Evolutionary conservation across 441 rosid species (phyloP).

Genomic region (Adansonia gregorii): DNA sequence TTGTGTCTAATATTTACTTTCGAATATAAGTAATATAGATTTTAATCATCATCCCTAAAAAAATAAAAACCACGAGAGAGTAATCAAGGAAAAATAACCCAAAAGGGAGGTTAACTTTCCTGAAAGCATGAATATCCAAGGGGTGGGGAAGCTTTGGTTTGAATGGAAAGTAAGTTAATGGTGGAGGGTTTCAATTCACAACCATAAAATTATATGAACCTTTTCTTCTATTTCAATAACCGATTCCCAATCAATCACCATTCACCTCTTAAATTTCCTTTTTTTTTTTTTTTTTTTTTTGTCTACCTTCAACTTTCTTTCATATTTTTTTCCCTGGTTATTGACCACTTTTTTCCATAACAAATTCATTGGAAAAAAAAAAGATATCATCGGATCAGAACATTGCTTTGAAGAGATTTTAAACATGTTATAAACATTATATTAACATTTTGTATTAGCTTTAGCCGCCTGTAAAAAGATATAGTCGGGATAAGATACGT

Average conservation of each 20-base stretch:
- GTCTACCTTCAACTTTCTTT: conserved; percentile 29
- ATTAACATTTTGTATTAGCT: not conserved
- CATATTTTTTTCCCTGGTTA: not conserved
- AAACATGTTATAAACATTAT: not conserved
- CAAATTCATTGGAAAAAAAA: not conserved
- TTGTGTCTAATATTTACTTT: too few species aligned
- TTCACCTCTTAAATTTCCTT: too few species aligned
- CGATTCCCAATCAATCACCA: conserved; percentile 23
- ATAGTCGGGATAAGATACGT: not conserved
- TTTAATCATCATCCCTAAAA: too few species aligned
- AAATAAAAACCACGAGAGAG: too few species aligned
- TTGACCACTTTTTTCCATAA: not conserved
- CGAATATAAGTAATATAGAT: too few species aligned
- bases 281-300: not conserved
- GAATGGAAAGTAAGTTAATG: conserved; percentile 50
- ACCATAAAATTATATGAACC: conserved; percentile 22
- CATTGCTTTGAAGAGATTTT: not conserved
- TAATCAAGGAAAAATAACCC: too few species aligned
- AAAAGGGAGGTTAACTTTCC: conserved; percentile 41
- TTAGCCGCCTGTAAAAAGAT: not conserved
- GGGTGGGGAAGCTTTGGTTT: conserved; percentile 56
- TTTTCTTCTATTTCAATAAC: conserved; percentile 42
- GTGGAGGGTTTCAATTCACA: conserved; percentile 26
- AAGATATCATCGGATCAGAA: not conserved
- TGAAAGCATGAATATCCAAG: conserved; percentile 44